Evolutionary conservation across 2,329 filamentous ascomycete genomes (phyloP).

Genomic region (Exophiala calicioides): DNA sequence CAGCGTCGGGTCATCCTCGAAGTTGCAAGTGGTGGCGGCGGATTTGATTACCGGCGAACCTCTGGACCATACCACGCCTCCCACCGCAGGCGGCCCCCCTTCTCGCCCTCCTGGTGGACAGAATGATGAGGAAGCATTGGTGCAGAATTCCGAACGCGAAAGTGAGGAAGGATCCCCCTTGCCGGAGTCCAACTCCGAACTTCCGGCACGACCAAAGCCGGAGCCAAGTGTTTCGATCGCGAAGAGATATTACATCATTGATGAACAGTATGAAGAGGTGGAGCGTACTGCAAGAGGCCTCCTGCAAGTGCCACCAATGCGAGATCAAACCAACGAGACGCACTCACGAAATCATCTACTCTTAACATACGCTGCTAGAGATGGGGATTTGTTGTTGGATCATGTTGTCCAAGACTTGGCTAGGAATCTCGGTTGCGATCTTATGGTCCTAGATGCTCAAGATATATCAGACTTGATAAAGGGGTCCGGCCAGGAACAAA

Average conservation of each 20-base stretch:
- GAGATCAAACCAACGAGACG: constrained; percentile 44
- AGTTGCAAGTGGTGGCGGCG: constrained; percentile 18
- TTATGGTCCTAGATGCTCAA: constrained; percentile 48
- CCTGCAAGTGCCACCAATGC: constrained; percentile 13
- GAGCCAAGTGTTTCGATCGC: not conserved
- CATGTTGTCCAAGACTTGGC: constrained; percentile 66
- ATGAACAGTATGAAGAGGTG: constrained; percentile 28
- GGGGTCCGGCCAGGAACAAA: constrained; percentile 14
- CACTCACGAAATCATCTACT: constrained; percentile 59
- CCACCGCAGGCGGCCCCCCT: constrained; percentile 6
- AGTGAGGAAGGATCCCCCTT: not conserved
- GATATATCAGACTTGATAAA: constrained; percentile 48
- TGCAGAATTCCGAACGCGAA: not conserved
- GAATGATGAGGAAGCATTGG: not conserved
- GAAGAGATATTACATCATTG: constrained; percentile 27
- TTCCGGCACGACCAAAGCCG: not conserved
- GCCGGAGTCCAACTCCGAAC: not conserved
- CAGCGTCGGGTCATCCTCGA: constrained; percentile 9
- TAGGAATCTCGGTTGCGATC: constrained; percentile 51
- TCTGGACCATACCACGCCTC: constrained; percentile 10
- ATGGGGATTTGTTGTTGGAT: constrained; percentile 58
- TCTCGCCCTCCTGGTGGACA: constrained; percentile 2
- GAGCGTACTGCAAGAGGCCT: constrained; percentile 28
- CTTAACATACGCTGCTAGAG: constrained; percentile 60
- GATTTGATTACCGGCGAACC: constrained; percentile 21